Percentiles rank a stretch among this genome's conserved stretches.
These are phyloP conservation scores for Cystofilobasidium bisporidii DNA, from an alignment of 768 basidiomycete genomes.

Conservation along the genomic window DNA sequence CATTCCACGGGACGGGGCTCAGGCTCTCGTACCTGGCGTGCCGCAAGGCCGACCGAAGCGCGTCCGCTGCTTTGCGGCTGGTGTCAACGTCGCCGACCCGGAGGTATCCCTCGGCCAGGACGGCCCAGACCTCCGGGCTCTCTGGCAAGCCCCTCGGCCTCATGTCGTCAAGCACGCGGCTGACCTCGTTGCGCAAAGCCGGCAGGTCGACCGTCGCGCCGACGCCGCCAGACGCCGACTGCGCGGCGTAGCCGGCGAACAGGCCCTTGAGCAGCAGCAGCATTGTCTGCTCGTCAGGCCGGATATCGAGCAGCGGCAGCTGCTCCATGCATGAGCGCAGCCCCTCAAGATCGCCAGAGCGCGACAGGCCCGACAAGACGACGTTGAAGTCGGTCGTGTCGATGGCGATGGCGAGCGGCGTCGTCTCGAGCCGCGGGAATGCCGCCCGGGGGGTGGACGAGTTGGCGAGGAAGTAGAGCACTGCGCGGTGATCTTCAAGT, in stretches of 20 bases:
- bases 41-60: constrained; percentile 1
- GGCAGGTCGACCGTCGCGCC: not conserved
- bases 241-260: constrained; percentile 3
- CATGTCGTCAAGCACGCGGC: not conserved
- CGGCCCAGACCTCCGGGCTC: constrained; percentile 1
- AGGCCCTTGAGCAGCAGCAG: constrained; percentile 14
- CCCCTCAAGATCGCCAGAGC: constrained; percentile 9
- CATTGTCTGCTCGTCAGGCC: constrained; percentile 12
- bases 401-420: constrained; percentile 11
- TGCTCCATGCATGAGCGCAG: constrained; percentile 12
- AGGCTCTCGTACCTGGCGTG: constrained; percentile 3
- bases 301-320: constrained; percentile 9
- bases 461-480: constrained; percentile 18
- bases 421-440: constrained; percentile 18
- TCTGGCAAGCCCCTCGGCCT: not conserved
- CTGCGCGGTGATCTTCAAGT: constrained; percentile 9
- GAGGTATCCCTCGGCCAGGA: constrained; percentile 14
- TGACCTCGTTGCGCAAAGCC: not conserved
- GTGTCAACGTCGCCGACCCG: constrained; percentile 8
- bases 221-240: not conserved
- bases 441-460: constrained; percentile 16
- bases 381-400: constrained; percentile 21
- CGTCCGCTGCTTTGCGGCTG: constrained; percentile 1
- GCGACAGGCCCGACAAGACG: constrained; percentile 16
- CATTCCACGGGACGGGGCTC: constrained; percentile 6